These are phyloP conservation scores for Veloporphyrellus conicus DNA, from an alignment of 1,284 basidiomycete genomes.

Conservation along the genomic window DNA sequence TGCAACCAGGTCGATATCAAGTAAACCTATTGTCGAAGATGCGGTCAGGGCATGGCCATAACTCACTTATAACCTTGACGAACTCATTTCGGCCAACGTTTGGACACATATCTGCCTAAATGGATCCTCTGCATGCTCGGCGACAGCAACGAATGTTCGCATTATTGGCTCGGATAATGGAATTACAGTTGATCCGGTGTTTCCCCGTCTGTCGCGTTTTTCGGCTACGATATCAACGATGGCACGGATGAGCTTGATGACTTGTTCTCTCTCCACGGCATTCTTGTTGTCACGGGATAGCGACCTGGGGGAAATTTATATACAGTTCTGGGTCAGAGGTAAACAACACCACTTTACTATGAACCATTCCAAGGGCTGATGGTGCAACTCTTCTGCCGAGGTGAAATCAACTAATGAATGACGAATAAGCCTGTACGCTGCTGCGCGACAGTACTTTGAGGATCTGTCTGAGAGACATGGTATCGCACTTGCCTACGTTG, in stretches of 20 bases:
- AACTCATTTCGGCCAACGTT: slow-evolving; percentile 88
- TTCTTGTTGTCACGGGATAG: slow-evolving; percentile 82
- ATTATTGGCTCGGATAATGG: slow-evolving; percentile 76
- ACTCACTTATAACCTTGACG: slow-evolving; percentile 26
- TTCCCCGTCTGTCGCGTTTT: slow-evolving; percentile 41
- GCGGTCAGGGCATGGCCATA: slow-evolving; percentile 12
- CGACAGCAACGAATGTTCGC: slow-evolving; percentile 86
- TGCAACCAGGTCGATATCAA: slow-evolving; percentile 82
- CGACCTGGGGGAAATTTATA: slow-evolving; percentile 49
- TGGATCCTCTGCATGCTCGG: slow-evolving; percentile 89
- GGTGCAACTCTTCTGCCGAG: slow-evolving; percentile 55
- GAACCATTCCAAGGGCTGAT: slow-evolving; percentile 80
- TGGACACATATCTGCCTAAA: slow-evolving; percentile 82
- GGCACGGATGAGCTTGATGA: slow-evolving; percentile 86
- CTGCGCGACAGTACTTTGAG: slow-evolving; percentile 74
- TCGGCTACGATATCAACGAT: slow-evolving; percentile 72
- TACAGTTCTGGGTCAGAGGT: not conserved
- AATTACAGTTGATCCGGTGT: slow-evolving; percentile 44
- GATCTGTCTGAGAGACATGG: slow-evolving; percentile 75
- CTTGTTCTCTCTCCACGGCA: slow-evolving; percentile 88
- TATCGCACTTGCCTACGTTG: slow-evolving; percentile 48
- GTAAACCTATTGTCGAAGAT: slow-evolving; percentile 50
- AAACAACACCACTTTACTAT: slow-evolving; percentile 63
- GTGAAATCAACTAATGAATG: slow-evolving; percentile 72
- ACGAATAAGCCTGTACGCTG: slow-evolving; percentile 83